Conservation (phyloP, 2,329 filamentous ascomycete species). For the Ilyonectria destructans region DNA sequence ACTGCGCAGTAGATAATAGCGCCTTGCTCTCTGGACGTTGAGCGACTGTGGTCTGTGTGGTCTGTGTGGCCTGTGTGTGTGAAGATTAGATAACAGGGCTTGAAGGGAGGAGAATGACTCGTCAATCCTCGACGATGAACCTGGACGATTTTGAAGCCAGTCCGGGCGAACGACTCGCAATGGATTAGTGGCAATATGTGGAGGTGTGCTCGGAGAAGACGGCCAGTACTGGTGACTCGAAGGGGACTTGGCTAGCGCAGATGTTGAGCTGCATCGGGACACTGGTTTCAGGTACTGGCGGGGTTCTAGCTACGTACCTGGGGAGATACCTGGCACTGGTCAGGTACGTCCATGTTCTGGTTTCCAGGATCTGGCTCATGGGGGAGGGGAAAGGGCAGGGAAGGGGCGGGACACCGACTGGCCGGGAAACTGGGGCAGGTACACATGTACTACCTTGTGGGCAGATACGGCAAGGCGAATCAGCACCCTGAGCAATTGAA, state of each 20-base stretch:
- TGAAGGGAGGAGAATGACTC: constrained; percentile 13
- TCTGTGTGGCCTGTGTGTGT: neutral
- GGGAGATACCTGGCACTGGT: neutral
- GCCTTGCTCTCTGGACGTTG: neutral
- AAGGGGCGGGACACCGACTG: neutral
- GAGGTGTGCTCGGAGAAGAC: neutral
- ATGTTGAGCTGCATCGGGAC: neutral
- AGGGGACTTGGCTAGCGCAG: constrained; percentile 3
- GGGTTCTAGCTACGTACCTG: neutral
- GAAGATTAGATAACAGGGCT: neutral
- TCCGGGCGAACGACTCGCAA: constrained; percentile 15
- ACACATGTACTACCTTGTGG: neutral
- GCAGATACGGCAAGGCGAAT: neutral
- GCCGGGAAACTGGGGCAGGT: constrained; percentile 1
- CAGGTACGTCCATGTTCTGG: neutral
- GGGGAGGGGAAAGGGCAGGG: neutral
- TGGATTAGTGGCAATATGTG: constrained; percentile 7
- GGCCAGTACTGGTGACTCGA: neutral
- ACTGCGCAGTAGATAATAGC: neutral
- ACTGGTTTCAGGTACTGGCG: constrained; percentile 23
- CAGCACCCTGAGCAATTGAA: neutral
- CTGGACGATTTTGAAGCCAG: constrained; percentile 9
- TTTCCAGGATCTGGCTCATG: neutral
- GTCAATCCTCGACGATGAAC: constrained; percentile 23
- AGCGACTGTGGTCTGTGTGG: neutral